These are phyloP conservation scores for Moricandia moricandioides DNA, from an alignment of 345 rosid genomes.

Conservation along the genomic window DNA sequence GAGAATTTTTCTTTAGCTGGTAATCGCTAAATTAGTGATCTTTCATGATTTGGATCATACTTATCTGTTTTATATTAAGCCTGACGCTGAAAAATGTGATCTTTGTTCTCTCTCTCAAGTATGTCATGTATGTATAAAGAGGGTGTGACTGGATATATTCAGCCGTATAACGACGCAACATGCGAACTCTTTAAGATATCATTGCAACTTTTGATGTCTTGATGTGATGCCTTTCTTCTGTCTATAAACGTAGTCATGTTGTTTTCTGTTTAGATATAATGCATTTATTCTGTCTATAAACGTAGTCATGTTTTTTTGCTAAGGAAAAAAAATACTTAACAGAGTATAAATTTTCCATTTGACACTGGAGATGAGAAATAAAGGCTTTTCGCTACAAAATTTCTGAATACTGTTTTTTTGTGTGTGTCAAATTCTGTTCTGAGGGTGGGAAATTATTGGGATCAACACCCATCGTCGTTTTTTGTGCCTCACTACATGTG, in stretches of 20 bases:
- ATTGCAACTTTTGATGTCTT: slow-evolving; percentile 23
- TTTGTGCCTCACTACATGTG: slow-evolving; percentile 66
- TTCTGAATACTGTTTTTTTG: not conserved
- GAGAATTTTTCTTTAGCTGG: slow-evolving; percentile 8
- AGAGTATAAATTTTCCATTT: no score
- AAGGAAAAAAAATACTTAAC: not conserved
- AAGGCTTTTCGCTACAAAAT: not conserved
- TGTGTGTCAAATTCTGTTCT: slow-evolving; percentile 64
- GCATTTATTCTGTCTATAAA: not conserved
- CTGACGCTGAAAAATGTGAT: not conserved
- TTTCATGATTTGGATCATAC: no score
- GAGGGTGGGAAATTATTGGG: slow-evolving; percentile 98
- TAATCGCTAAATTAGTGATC: slow-evolving; percentile 20
- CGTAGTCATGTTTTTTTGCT: not conserved
- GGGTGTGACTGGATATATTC: slow-evolving; percentile 67
- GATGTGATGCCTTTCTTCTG: not conserved
- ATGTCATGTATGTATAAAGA: slow-evolving; percentile 69
- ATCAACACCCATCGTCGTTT: slow-evolving; percentile 89
- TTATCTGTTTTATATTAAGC: not conserved
- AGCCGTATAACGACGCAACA: slow-evolving; percentile 70
- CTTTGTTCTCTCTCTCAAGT: slow-evolving; percentile 41
- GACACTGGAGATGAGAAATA: not conserved
- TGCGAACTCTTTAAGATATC: slow-evolving; percentile 70
- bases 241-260: not conserved
- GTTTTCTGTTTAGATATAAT: not conserved